A percentile compares a stretch with the other conserved stretches of the same genome.
These are phyloP conservation scores for Cystofilobasidium capitatum DNA, from an alignment of 768 basidiomycete genomes.

Conservation along the genomic window DNA sequence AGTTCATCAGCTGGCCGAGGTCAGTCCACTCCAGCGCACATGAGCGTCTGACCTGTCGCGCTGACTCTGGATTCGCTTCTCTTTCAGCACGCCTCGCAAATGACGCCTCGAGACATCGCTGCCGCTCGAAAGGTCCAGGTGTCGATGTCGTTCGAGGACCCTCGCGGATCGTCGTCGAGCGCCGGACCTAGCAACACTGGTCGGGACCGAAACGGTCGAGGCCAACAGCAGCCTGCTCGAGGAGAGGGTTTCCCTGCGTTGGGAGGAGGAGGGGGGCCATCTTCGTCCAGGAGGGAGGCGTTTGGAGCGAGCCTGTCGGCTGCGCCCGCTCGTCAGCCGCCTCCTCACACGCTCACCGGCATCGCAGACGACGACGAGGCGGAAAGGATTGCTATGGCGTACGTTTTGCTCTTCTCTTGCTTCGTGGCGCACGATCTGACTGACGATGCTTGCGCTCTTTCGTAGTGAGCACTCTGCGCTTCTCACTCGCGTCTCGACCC, in stretches of 20 bases:
- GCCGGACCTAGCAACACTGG: neutral
- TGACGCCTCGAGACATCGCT: conserved; percentile 37
- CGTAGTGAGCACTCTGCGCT: conserved; percentile 61
- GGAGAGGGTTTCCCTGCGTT: conserved; percentile 2
- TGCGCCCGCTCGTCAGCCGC: neutral
- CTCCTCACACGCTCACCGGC: neutral
- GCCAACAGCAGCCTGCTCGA: neutral
- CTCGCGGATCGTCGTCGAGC: neutral
- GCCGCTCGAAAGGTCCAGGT: conserved; percentile 35
- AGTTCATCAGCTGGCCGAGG: conserved; percentile 75
- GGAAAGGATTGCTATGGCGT: conserved; percentile 37
- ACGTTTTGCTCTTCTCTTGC: conserved; percentile 24
- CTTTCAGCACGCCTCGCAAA: conserved; percentile 36
- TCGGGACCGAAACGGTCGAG: conserved; percentile 3
- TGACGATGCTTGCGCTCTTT: too few relatives aligned
- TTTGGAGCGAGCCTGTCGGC: neutral
- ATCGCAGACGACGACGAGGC: conserved; percentile 32
- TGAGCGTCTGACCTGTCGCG: neutral
- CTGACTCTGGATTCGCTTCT: neutral
- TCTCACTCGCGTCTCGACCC: conserved; percentile 49
- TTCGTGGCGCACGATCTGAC: neutral
- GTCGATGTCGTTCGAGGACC: conserved; percentile 24
- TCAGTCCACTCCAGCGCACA: conserved; percentile 22
- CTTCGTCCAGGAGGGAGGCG: conserved; percentile 3
- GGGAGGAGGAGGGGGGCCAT: conserved; percentile 3